These are phyloP conservation scores for Thraustochytrium striatum DNA, from an alignment of 352 stramenopile species.

Conservation along the genomic window DNA sequence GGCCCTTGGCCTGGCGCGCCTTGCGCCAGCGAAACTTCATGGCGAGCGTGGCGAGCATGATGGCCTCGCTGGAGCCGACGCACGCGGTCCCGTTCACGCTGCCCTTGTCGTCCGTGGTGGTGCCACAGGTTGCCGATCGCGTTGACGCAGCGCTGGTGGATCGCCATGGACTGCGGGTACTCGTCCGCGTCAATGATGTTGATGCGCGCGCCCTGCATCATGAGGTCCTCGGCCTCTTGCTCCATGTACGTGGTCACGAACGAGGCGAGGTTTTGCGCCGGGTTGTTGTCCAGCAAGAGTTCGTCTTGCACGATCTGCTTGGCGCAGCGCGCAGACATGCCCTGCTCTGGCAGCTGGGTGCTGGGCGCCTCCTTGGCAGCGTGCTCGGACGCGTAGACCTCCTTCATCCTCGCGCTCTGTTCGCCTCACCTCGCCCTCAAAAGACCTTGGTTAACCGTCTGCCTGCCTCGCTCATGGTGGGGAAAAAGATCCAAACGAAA, in stretches of 20 bases:
- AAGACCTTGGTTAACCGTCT: no score
- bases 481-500: no score
- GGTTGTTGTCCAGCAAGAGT: slow-evolving; percentile 76
- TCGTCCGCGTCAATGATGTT: slow-evolving; percentile 88
- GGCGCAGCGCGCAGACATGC: slow-evolving; percentile 69
- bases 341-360: slow-evolving; percentile 50
- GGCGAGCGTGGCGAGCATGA: slow-evolving; percentile 79
- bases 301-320: slow-evolving; percentile 81
- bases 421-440: no score
- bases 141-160: slow-evolving; percentile 84
- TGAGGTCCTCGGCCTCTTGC: slow-evolving; percentile 78
- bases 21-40: slow-evolving; percentile 84
- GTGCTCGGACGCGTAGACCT: slow-evolving; percentile 39
- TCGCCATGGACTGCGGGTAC: slow-evolving; percentile 83
- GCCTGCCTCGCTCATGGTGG: no score
- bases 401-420: slow-evolving; percentile 49
- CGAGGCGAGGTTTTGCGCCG: slow-evolving; percentile 81
- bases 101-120: slow-evolving; percentile 62
- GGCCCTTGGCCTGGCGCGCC: slow-evolving; percentile 67
- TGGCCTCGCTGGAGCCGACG: slow-evolving; percentile 84
- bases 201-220: slow-evolving; percentile 75
- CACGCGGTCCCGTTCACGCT: slow-evolving; percentile 73
- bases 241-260: slow-evolving; percentile 88
- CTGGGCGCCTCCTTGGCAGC: slow-evolving; percentile 44
- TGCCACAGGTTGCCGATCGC: slow-evolving; percentile 85